Evolutionary conservation across 148 eudicot genomes (phyloP).

Genomic region (Polygonum aviculare): DNA sequence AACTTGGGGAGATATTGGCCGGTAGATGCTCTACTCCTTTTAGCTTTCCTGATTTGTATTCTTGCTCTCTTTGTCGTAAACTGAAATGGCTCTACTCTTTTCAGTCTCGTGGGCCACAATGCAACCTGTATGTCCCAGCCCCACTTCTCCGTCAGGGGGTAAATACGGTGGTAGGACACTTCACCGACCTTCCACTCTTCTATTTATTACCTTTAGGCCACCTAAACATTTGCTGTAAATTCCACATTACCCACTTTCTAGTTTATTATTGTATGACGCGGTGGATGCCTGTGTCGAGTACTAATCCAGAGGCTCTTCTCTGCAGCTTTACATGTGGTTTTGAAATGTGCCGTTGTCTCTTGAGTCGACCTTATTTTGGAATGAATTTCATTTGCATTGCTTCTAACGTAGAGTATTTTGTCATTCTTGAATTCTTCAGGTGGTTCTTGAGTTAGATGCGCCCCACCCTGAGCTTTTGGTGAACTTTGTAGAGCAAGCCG

Average conservation of each 20-base stretch:
- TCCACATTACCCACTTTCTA: not conserved
- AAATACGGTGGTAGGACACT: constrained; percentile 55
- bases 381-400: not conserved
- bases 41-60: not conserved
- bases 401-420: not conserved
- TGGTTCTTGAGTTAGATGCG: constrained; percentile 61
- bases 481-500: constrained; percentile 46
- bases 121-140: constrained; percentile 89
- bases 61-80: not conserved
- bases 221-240: not conserved
- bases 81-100: constrained; percentile 6
- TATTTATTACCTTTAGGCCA: not conserved
- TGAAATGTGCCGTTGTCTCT: not conserved
- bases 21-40: constrained; percentile 26
- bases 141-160: constrained; percentile 60
- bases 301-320: not conserved
- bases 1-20: constrained; percentile 95
- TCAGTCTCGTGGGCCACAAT: constrained; percentile 84
- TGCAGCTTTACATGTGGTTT: not conserved
- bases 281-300: not conserved
- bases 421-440: constrained; percentile 22
- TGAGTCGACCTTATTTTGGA: not conserved
- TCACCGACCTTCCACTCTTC: not conserved
- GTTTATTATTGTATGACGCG: not conserved
- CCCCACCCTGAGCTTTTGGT: constrained; percentile 47